phyloP scores from a whole-genome alignment of 306 rosid species.

The Corylus avellana region DNA sequence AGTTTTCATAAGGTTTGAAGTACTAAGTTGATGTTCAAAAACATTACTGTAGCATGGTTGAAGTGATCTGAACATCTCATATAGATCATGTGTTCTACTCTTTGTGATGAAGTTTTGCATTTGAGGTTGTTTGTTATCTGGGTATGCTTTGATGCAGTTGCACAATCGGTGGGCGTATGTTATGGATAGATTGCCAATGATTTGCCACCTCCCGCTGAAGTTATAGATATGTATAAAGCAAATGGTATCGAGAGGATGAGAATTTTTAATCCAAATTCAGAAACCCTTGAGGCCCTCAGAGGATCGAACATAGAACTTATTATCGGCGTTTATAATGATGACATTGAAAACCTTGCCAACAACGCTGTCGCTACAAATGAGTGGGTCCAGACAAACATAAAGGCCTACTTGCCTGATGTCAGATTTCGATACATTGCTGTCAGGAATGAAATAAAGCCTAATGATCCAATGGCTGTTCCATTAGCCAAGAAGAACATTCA shows the following conservation, averaged over 20 bases:
- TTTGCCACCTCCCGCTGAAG: constrained; percentile 44
- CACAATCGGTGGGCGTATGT: constrained; percentile 52
- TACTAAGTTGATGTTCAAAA: too few relatives aligned
- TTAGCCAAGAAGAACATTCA: constrained; percentile 41
- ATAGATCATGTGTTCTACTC: too few relatives aligned
- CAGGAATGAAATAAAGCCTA: constrained; percentile 48
- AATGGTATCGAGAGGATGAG: constrained; percentile 39
- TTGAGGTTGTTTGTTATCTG: neutral
- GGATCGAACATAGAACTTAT: constrained; percentile 54
- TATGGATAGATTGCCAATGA: constrained; percentile 36
- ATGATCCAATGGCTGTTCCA: constrained; percentile 20
- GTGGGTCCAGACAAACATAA: neutral
- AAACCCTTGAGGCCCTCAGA: constrained; percentile 42
- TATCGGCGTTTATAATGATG: constrained; percentile 29
- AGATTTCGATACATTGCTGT: constrained; percentile 41
- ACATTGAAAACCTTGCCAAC: constrained; percentile 22
- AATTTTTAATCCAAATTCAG: constrained; percentile 37
- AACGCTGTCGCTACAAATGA: constrained; percentile 28
- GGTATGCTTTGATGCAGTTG: constrained; percentile 31
- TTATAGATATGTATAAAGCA: constrained; percentile 29
- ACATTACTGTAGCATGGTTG: too few relatives aligned
- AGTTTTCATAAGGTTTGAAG: too few relatives aligned
- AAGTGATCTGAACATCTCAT: too few relatives aligned
- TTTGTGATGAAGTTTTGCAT: too few relatives aligned
- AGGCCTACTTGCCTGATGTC: constrained; percentile 32